A percentile compares a stretch with the other conserved stretches of the same genome.
Evolutionary conservation across 2,329 filamentous ascomycete genomes (phyloP).

Genomic region (Leptographium procerum): DNA sequence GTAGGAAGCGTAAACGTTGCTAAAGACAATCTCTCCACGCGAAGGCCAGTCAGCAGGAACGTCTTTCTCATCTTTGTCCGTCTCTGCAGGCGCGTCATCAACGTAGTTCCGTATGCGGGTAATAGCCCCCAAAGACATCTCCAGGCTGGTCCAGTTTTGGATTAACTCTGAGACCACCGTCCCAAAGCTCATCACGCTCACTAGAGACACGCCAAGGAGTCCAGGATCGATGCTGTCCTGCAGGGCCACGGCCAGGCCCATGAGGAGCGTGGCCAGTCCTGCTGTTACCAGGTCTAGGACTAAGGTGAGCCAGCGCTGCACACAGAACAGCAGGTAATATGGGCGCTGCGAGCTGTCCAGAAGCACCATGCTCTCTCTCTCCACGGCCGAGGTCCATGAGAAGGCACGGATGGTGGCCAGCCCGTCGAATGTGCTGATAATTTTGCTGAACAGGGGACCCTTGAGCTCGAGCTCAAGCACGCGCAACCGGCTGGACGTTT

Average conservation of each 20-base stretch:
- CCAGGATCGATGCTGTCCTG: conserved; percentile 18
- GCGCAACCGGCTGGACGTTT: conserved; percentile 39
- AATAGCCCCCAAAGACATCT: conserved; percentile 18
- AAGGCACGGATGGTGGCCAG: conserved; percentile 42
- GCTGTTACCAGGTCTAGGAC: conserved; percentile 27
- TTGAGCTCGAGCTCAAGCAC: conserved; percentile 42
- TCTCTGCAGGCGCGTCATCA: conserved; percentile 5
- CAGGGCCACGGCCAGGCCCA: conserved; percentile 23
- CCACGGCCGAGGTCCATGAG: conserved; percentile 34
- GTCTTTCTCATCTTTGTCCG: background rate
- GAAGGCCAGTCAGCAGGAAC: conserved; percentile 3
- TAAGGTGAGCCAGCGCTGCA: conserved; percentile 42
- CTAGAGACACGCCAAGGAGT: conserved; percentile 20
- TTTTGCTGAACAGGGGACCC: conserved; percentile 31
- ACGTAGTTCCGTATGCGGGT: conserved; percentile 13
- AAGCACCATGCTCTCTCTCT: conserved; percentile 31
- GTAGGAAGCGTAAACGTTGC: background rate
- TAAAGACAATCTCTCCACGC: background rate
- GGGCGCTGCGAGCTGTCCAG: conserved; percentile 44
- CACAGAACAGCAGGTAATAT: conserved; percentile 43
- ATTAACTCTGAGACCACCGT: conserved; percentile 13
- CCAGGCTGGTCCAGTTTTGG: conserved; percentile 17
- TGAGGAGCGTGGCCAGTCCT: conserved; percentile 22
- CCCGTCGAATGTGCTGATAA: conserved; percentile 36
- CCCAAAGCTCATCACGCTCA: conserved; percentile 17